Base-by-base conservation (phyloP, 371 early-diverging fungal species). In the Syncephalastrum contaminatum region DNA sequence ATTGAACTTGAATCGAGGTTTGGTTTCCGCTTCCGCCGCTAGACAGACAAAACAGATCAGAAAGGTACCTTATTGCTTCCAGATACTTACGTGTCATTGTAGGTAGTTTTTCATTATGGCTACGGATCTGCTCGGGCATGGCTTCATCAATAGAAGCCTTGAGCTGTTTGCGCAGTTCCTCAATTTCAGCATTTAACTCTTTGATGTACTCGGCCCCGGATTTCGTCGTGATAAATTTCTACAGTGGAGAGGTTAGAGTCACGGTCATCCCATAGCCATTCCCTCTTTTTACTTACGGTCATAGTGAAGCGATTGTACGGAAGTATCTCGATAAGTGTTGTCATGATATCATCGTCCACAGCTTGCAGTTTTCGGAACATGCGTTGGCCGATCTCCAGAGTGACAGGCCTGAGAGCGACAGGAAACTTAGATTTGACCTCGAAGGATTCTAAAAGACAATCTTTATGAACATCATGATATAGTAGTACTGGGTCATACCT, bases 291-390 rank as follows among this genome's bases (percentile, higher is more conserved):
- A 18, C 21, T 51, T 74, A 83, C 83, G 56, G 58, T 68, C 7
- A 83, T 46, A 1, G 82, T 81, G 43, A 73, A 81, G 44, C 67
- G 64, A 56, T 78, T 78, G 53, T 80, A 83, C 1, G 81, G 84
- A 16, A 84, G 56, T n/a, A 79, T 66, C 0, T 48, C 47, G 69
- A 80, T 78, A n/a, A 84, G 43, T 53, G 76, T 77, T 3, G 55
- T 45, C 20, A 84, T 58, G 12, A 78, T 57, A 19, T 67, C 65
- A 0, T 74, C 77, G 15, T 78, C 77, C n/a, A 80, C 51, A 0
- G 48, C 51, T 22, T 73, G 67, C 16, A 62, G 19, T 18, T 73
- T 67, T 2, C 72, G 62, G 10, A 77, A 67, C 18, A 72, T 62
- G n/a, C 73, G 47, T 6, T 63, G 50, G 16, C 80, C 82, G 40